Conservation (phyloP, 78 protist species). For the Dictyostelium discoideum region DNA sequence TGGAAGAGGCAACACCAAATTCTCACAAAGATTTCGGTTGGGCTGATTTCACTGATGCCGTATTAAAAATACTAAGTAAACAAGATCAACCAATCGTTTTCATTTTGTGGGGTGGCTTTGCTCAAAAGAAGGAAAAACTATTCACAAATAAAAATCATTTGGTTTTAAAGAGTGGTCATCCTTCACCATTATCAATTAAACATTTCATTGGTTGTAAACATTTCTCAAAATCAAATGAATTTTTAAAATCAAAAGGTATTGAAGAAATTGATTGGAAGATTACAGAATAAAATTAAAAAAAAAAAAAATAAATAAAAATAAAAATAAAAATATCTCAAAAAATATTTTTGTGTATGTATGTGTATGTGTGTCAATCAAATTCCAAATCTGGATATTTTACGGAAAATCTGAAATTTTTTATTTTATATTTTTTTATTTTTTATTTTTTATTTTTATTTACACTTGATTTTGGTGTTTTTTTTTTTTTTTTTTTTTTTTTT, state of each 20-base stretch:
- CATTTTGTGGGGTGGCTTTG: slow-evolving; percentile 83
- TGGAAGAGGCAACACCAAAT: slow-evolving; percentile 68
- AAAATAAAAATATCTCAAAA: too few species aligned
- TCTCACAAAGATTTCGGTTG: slow-evolving; percentile 86
- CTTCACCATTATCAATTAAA: slow-evolving; percentile 70
- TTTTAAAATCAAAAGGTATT: neutral
- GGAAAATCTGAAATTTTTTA: too few species aligned
- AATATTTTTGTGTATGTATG: too few species aligned
- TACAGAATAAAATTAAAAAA: neutral
- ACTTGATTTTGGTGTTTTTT: too few species aligned
- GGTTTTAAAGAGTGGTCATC: slow-evolving; percentile 74
- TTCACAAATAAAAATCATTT: slow-evolving; percentile 29
- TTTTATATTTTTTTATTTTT: too few species aligned
- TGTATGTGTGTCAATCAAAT: too few species aligned
- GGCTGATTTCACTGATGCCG: slow-evolving; percentile 87
- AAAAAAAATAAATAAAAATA: too few species aligned
- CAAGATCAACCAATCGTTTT: slow-evolving; percentile 31
- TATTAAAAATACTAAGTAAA: slow-evolving; percentile 29
- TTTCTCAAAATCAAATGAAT: slow-evolving; percentile 40
- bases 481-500: too few species aligned
- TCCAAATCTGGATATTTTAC: too few species aligned
- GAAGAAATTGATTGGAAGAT: slow-evolving; percentile 31
- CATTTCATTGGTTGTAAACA: slow-evolving; percentile 17
- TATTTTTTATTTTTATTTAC: too few species aligned
- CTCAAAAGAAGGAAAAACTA: slow-evolving; percentile 46